A percentile compares a stretch with the other conserved stretches of the same genome.
Evolutionary conservation across 1,284 basidiomycete genomes (phyloP).

Genomic region (Tetrapyrgos nigripes): DNA sequence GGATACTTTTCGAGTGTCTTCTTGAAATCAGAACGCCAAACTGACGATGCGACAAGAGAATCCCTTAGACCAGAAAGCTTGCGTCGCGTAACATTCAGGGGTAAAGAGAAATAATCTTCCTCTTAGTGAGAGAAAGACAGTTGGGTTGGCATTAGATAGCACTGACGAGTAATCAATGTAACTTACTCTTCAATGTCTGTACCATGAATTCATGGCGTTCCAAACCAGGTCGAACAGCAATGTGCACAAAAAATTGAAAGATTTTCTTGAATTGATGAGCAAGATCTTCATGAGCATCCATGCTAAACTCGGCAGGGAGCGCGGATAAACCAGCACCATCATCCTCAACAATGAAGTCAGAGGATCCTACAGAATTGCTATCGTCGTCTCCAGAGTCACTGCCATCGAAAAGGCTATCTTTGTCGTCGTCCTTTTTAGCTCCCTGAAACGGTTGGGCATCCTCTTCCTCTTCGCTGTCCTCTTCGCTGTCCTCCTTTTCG

Average conservation of each 20-base stretch:
- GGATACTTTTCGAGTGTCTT: slow-evolving; percentile 71
- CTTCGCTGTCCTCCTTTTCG: slow-evolving; percentile 39
- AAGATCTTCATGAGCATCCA: slow-evolving; percentile 77
- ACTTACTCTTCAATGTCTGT: slow-evolving; percentile 57
- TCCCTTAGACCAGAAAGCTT: slow-evolving; percentile 73
- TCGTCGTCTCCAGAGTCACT: slow-evolving; percentile 4
- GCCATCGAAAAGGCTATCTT: slow-evolving; percentile 43
- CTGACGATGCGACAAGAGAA: slow-evolving; percentile 77
- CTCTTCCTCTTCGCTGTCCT: slow-evolving; percentile 37
- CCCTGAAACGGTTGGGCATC: slow-evolving; percentile 44
- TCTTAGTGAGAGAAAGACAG: slow-evolving; percentile 34
- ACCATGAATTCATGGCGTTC: slow-evolving; percentile 63
- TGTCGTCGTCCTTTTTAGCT: slow-evolving; percentile 43
- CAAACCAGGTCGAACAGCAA: slow-evolving; percentile 65
- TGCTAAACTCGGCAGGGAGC: slow-evolving; percentile 79
- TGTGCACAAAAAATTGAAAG: slow-evolving; percentile 84
- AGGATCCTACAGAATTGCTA: slow-evolving; percentile 43
- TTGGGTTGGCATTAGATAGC: slow-evolving; percentile 6
- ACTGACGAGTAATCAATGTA: slow-evolving; percentile 14
- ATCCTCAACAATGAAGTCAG: slow-evolving; percentile 80
- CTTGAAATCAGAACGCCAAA: slow-evolving; percentile 79
- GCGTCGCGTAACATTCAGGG: slow-evolving; percentile 64
- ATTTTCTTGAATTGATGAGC: slow-evolving; percentile 83
- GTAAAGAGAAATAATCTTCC: slow-evolving; percentile 76
- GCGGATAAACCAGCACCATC: slow-evolving; percentile 50